Conservation (phyloP, 306 rosid species). For the Styphnolobium japonicum region DNA sequence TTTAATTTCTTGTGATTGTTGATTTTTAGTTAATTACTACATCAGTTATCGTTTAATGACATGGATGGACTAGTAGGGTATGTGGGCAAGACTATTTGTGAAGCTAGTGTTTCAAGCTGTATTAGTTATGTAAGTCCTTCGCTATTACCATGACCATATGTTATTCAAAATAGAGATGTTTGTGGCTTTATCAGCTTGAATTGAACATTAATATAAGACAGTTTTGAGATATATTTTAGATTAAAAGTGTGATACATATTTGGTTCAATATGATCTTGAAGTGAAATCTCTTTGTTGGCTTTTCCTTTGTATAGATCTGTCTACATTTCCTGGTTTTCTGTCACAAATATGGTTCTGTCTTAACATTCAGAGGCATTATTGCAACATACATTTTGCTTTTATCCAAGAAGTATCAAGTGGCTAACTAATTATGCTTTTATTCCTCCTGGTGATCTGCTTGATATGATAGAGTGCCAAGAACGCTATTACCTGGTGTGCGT, state of each 20-base stretch:
- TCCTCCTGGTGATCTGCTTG: constrained; percentile 38
- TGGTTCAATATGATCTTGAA: constrained; percentile 15
- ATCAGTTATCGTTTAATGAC: constrained; percentile 5
- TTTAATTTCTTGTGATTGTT: neutral
- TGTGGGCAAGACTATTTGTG: neutral
- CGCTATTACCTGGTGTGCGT: constrained; percentile 88
- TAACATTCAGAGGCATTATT: neutral
- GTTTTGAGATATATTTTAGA: constrained; percentile 7
- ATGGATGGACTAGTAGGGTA: neutral
- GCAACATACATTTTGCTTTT: constrained; percentile 6
- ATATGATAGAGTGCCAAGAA: constrained; percentile 77
- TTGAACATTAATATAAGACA: neutral
- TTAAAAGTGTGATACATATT: neutral
- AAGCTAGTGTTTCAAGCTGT: constrained; percentile 1
- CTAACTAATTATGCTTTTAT: constrained; percentile 10
- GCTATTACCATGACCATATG: neutral
- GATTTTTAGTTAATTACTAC: neutral
- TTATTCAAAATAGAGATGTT: constrained; percentile 15
- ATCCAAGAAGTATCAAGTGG: constrained; percentile 4
- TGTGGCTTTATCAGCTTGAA: constrained; percentile 8
- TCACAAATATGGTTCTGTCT: constrained; percentile 9
- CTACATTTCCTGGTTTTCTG: constrained; percentile 8
- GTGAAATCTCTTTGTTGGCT: constrained; percentile 1
- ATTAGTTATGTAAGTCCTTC: constrained; percentile 9
- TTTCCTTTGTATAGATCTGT: constrained; percentile 11